These are phyloP conservation scores for Sclerotinia trifoliorum DNA, from an alignment of 2,329 filamentous ascomycete species.

Conservation along the genomic window DNA sequence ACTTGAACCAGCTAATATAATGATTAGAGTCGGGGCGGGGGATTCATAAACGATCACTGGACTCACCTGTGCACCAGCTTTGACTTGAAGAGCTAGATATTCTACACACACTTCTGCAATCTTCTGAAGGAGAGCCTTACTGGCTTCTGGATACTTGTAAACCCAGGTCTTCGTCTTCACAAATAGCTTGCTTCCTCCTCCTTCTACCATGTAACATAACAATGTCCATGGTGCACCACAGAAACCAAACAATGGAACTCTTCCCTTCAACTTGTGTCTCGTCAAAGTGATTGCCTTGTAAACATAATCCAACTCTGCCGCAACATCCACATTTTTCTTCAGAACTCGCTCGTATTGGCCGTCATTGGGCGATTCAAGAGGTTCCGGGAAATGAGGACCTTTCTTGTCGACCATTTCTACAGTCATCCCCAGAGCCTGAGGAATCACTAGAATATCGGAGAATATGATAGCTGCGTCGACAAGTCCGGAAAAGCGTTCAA, in stretches of 20 bases:
- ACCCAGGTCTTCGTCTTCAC: slow-evolving; percentile 95
- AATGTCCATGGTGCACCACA: slow-evolving; percentile 96
- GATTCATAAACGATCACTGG: not conserved
- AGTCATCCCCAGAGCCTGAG: slow-evolving; percentile 97
- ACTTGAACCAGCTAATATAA: slow-evolving; percentile 75
- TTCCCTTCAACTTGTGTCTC: slow-evolving; percentile 78
- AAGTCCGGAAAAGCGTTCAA: slow-evolving; percentile 86
- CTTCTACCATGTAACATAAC: slow-evolving; percentile 98
- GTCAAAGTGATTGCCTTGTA: slow-evolving; percentile 94
- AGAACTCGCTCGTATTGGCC: slow-evolving; percentile 79
- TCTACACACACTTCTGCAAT: slow-evolving; percentile 94
- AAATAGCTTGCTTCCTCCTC: slow-evolving; percentile 93
- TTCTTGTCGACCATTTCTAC: slow-evolving; percentile 99
- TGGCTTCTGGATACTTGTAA: slow-evolving; percentile 79
- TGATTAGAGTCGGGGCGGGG: slow-evolving; percentile 6
- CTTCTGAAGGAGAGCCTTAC: slow-evolving; percentile 80
- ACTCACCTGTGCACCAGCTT: slow-evolving; percentile 81
- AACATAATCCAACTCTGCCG: slow-evolving; percentile 84
- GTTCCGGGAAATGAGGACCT: slow-evolving; percentile 89
- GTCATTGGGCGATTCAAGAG: slow-evolving; percentile 75
- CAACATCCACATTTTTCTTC: slow-evolving; percentile 76
- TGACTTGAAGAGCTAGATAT: slow-evolving; percentile 87
- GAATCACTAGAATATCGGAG: slow-evolving; percentile 96
- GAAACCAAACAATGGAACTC: slow-evolving; percentile 93
- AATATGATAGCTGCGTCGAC: slow-evolving; percentile 98